Conservation (phyloP, 2,329 filamentous ascomycete genomes). For the Xylariaceae sp. region DNA sequence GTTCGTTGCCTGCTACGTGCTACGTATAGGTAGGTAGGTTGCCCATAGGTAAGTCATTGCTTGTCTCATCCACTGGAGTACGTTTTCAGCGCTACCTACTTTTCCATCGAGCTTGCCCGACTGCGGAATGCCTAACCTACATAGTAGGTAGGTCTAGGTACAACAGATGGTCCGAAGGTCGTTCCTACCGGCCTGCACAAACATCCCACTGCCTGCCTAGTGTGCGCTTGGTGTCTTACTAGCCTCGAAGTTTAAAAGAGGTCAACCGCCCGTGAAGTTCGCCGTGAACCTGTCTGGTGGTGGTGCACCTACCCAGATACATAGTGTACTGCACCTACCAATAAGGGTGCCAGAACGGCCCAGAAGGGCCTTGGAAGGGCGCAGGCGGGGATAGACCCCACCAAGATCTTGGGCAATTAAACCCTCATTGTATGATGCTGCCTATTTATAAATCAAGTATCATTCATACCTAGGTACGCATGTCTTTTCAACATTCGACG, state of each 20-base stretch:
- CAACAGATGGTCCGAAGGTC: not conserved
- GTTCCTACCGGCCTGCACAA: not conserved
- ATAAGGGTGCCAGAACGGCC: not conserved
- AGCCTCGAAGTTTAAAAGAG: constrained; percentile 12
- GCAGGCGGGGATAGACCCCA: not conserved
- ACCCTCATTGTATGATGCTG: not conserved
- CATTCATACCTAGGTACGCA: not conserved
- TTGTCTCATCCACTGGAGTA: too few relatives aligned
- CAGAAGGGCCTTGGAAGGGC: constrained; percentile 4
- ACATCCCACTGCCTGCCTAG: not conserved
- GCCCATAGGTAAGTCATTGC: too few relatives aligned
- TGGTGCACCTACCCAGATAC: not conserved
- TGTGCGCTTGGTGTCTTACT: constrained; percentile 6
- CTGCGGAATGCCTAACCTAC: too few relatives aligned
- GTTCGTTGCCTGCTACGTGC: not conserved
- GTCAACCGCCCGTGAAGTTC: not conserved
- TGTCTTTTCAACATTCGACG: too few relatives aligned
- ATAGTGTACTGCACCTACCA: too few relatives aligned
- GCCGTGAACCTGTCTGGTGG: not conserved
- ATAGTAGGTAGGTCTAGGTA: not conserved
- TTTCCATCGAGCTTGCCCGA: not conserved
- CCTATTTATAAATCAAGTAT: not conserved
- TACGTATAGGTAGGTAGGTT: too few relatives aligned
- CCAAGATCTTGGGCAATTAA: not conserved
- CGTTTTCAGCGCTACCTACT: not conserved